Base-by-base conservation (phyloP, 179 eudicot species). In the Spinacia oleracea region DNA sequence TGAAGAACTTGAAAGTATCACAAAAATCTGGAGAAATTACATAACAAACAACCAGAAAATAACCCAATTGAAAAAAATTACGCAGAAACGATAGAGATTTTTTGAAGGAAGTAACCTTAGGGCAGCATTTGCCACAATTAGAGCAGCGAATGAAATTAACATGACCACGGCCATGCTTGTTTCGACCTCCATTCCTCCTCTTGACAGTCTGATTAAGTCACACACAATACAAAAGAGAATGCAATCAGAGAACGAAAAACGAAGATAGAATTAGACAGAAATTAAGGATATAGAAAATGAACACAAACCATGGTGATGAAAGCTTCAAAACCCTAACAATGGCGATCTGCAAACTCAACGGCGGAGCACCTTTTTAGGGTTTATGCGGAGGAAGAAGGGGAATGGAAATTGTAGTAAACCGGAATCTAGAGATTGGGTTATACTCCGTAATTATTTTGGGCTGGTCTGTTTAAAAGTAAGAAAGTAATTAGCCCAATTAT, bases 161-260 rank as follows among this genome's bases (percentile, higher is more conserved):
- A 55, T 93, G 98, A 75, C 97, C 98, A 81, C 97, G 98, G 34
- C 97, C 97, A 46, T 93, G 98, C 83, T 93, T 92, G 92, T 91
- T 93, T 72, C 97, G 90, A 14, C 98, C 98, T 14, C 97, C 98
- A 63, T 93, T 92, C 76, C 95, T 88, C 66, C 97, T 82, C 95
- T 93, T 93, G 88, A 93, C 89, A 1, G 98, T 93, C 97, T 91
- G 80, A 62, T 56, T 11, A 21, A 56, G 29, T 2, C 20, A 48
- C 63, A 62, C 35, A 62, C 23, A 58, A 23, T 6, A 58, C 66
- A 62, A 53, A 18, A 20, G 16, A 9, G 34, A 71, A 25, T 12
- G 53, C 14, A 48, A 48, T 48, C 42, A 48, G 27, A 72, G 29
- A 29, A 9, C 16, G 29, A 7, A 2, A 72, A 18, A 23, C 4